Percentiles rank a stretch among this genome's conserved stretches.
Conservation (phyloP, 2,329 filamentous ascomycete genomes). For the Dryadomyces quercus-mongolicae region DNA sequence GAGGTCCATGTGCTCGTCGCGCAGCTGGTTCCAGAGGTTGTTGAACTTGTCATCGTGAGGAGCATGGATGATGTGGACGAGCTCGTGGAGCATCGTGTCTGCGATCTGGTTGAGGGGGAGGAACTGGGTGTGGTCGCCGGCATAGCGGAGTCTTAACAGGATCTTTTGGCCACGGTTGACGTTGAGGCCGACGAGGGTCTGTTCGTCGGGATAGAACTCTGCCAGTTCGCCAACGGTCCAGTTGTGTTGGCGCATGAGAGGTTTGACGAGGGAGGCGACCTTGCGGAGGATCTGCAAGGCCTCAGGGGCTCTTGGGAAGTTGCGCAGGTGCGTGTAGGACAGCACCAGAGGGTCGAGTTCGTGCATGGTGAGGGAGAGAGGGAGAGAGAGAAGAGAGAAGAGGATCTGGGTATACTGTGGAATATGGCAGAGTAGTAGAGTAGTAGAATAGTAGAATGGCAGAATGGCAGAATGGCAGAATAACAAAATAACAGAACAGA, state of each 20-base stretch:
- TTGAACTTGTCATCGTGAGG: conserved; percentile 78
- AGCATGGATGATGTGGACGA: conserved; percentile 76
- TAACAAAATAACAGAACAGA: not conserved
- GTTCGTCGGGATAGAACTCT: conserved; percentile 73
- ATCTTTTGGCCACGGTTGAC: conserved; percentile 67
- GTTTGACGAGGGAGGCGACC: conserved; percentile 80
- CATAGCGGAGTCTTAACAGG: conserved; percentile 67
- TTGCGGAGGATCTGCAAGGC: conserved; percentile 56
- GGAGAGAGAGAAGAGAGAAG: not conserved
- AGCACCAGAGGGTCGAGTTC: conserved; percentile 33
- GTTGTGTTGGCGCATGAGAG: conserved; percentile 77
- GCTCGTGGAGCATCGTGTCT: conserved; percentile 90
- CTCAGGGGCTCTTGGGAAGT: conserved; percentile 34
- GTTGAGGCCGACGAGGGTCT: conserved; percentile 68
- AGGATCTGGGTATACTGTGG: too few species aligned
- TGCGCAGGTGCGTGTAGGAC: conserved; percentile 35
- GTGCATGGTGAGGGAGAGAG: conserved; percentile 19
- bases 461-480: not conserved
- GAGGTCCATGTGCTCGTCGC: conserved; percentile 72
- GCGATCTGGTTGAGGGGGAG: conserved; percentile 67
- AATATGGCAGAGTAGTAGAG: not conserved
- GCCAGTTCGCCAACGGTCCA: conserved; percentile 71
- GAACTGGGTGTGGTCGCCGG: conserved; percentile 64
- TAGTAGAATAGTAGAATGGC: not conserved
- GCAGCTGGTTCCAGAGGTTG: conserved; percentile 76